These are phyloP conservation scores for Vaccinium macrocarpon DNA, from an alignment of 148 eudicot genomes.

Conservation along the genomic window DNA sequence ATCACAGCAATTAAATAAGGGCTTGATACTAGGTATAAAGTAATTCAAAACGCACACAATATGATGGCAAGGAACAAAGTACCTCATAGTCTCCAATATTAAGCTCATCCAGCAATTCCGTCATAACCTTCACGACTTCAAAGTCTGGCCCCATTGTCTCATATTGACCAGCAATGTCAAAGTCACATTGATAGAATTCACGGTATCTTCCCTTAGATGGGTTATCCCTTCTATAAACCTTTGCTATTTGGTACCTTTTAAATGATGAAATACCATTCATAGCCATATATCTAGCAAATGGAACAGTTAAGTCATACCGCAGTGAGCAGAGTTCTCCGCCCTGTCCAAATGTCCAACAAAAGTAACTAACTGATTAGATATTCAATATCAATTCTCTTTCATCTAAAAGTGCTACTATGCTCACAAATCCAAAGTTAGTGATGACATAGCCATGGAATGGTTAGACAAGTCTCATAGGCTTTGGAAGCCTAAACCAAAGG, in stretches of 20 bases:
- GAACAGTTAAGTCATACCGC: slow-evolving; percentile 92
- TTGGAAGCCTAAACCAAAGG: too few species aligned
- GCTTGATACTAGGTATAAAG: neutral
- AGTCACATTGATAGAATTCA: slow-evolving; percentile 98
- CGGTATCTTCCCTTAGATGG: slow-evolving; percentile 96
- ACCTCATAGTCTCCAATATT: slow-evolving; percentile 96
- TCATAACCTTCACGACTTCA: slow-evolving; percentile 84
- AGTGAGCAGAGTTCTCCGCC: slow-evolving; percentile 96
- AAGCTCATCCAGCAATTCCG: slow-evolving; percentile 85
- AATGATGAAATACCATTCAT: slow-evolving; percentile 83
- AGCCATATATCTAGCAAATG: slow-evolving; percentile 88
- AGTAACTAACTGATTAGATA: neutral
- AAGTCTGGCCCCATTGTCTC: slow-evolving; percentile 90
- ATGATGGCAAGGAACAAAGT: slow-evolving; percentile 12
- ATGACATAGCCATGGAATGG: too few species aligned
- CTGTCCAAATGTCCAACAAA: slow-evolving; percentile 37
- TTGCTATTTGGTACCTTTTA: slow-evolving; percentile 92
- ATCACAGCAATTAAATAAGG: slow-evolving; percentile 2
- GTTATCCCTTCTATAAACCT: slow-evolving; percentile 93
- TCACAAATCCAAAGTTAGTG: too few species aligned
- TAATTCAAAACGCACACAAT: neutral
- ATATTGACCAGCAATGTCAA: slow-evolving; percentile 89
- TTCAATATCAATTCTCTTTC: too few species aligned
- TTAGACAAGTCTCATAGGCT: too few species aligned
- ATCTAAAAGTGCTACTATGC: too few species aligned